phyloP scores from a whole-genome alignment of 1,284 basidiomycete species.

The Testicularia cyperi region DNA sequence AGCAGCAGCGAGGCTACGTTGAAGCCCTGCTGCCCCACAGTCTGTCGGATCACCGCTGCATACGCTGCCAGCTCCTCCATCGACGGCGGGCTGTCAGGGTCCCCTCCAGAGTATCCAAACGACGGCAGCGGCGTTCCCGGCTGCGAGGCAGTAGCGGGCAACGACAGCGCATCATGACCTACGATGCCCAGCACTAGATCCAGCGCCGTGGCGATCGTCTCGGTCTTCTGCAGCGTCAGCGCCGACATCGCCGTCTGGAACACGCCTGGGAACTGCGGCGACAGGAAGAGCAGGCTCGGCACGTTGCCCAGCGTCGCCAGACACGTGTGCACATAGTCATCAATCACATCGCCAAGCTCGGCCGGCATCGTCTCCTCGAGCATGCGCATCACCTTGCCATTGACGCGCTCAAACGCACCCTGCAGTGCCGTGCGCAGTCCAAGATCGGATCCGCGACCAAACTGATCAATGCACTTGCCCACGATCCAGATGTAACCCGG shows the following conservation, averaged over 20 bases:
- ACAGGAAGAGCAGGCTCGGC: constrained; percentile 72
- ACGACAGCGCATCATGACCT: constrained; percentile 65
- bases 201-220: constrained; percentile 77
- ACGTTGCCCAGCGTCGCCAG: constrained; percentile 70
- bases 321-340: constrained; percentile 87
- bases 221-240: constrained; percentile 62
- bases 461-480: constrained; percentile 68
- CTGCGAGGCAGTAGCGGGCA: constrained; percentile 20
- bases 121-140: constrained; percentile 24
- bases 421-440: constrained; percentile 32
- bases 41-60: constrained; percentile 69
- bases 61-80: constrained; percentile 69
- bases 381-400: constrained; percentile 36
- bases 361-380: constrained; percentile 35
- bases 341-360: constrained; percentile 68
- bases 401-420: constrained; percentile 44
- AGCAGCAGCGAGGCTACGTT: constrained; percentile 74
- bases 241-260: constrained; percentile 44
- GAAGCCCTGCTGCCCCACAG: constrained; percentile 74
- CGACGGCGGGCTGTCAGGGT: constrained; percentile 54
- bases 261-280: constrained; percentile 61
- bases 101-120: constrained; percentile 4
- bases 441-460: constrained; percentile 28
- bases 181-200: constrained; percentile 76
- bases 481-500: constrained; percentile 93